phyloP scores from a whole-genome alignment of 768 basidiomycete species.

The Hysterangium stoloniferum region DNA sequence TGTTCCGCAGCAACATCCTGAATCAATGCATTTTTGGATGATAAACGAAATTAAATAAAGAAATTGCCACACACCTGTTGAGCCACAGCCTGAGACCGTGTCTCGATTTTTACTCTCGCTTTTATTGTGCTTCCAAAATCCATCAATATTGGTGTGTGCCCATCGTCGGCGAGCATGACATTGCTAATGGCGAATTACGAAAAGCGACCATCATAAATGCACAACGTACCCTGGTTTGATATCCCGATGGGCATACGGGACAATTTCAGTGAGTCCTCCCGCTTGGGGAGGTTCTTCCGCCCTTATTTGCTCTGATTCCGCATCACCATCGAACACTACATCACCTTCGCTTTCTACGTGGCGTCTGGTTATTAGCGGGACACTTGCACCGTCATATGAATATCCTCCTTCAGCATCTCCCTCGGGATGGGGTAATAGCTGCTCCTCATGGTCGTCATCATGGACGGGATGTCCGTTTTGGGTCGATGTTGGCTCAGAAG shows the following conservation, averaged over 20 bases:
- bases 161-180: slow-evolving; percentile 94
- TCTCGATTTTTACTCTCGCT: slow-evolving; percentile 77
- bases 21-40: background rate
- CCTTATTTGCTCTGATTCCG: slow-evolving; percentile 39
- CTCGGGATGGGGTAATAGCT: slow-evolving; percentile 68
- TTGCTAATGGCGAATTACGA: slow-evolving; percentile 47
- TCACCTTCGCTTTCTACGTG: slow-evolving; percentile 47
- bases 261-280: slow-evolving; percentile 42
- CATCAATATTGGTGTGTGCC: slow-evolving; percentile 82
- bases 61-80: slow-evolving; percentile 59
- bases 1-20: slow-evolving; percentile 95
- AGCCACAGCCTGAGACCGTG: slow-evolving; percentile 75
- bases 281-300: slow-evolving; percentile 25
- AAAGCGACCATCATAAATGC: background rate
- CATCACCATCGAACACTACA: slow-evolving; percentile 74
- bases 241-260: slow-evolving; percentile 95
- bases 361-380: slow-evolving; percentile 56
- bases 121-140: slow-evolving; percentile 92
- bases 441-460: slow-evolving; percentile 53
- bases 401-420: slow-evolving; percentile 69
- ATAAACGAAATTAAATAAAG: background rate
- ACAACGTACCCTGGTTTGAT: slow-evolving; percentile 84
- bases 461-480: slow-evolving; percentile 12
- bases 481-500: background rate
- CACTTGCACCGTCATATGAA: slow-evolving; percentile 46